These are phyloP conservation scores for Funneliformis caledonium DNA, from an alignment of 371 early-diverging fungal species.

Conservation along the genomic window DNA sequence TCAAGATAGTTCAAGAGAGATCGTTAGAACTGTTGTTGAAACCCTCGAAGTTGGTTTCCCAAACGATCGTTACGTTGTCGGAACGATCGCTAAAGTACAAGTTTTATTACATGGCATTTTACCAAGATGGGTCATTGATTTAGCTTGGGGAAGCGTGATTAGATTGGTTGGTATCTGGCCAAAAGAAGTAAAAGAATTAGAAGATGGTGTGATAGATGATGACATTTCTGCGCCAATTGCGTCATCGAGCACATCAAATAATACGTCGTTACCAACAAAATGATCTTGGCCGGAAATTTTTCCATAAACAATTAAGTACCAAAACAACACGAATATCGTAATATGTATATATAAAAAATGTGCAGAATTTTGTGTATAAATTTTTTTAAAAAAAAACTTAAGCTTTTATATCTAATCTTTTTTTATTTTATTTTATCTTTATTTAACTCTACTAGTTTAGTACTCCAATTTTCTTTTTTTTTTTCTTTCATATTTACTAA, in stretches of 20 bases:
- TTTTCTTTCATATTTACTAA: no score
- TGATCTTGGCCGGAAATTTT: no score
- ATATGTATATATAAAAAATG: no score
- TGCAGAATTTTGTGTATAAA: no score
- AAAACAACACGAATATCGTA: no score
- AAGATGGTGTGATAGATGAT: constrained; percentile 20
- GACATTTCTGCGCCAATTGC: not conserved
- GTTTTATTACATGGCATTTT: constrained; percentile 44
- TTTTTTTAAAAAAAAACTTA: no score
- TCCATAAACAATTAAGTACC: no score
- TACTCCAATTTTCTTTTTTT: no score
- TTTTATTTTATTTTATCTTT: no score
- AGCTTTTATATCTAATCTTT: no score
- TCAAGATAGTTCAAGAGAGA: constrained; percentile 38
- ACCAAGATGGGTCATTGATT: constrained; percentile 50
- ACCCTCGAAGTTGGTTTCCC: constrained; percentile 50
- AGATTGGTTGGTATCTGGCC: constrained; percentile 49
- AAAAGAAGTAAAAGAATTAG: constrained; percentile 41
- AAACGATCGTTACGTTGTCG: constrained; percentile 47
- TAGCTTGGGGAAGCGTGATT: constrained; percentile 47
- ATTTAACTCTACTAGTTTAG: no score
- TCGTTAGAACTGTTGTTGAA: constrained; percentile 42
- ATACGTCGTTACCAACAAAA: no score
- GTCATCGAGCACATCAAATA: not conserved
- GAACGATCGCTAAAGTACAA: constrained; percentile 45